Evolutionary conservation across 2,329 filamentous ascomycete species (phyloP).

Genomic region (Colletotrichum sp.): DNA sequence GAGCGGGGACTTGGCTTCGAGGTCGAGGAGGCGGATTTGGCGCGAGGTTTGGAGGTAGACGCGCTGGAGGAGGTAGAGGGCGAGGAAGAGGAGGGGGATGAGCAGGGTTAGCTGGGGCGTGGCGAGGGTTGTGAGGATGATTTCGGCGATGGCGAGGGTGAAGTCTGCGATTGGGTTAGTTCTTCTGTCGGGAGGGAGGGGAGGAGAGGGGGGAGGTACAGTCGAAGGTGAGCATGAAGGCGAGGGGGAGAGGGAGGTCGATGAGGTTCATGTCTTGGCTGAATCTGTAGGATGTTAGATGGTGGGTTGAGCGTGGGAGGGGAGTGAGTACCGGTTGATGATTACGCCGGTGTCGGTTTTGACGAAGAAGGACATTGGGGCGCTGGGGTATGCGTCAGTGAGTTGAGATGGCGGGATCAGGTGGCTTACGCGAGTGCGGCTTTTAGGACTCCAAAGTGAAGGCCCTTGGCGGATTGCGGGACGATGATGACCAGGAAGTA

Average conservation of each 20-base stretch:
- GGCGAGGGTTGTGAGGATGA: slow-evolving; percentile 48
- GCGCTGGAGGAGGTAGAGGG: slow-evolving; percentile 35
- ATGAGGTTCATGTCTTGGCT: slow-evolving; percentile 32
- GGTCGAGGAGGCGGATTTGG: slow-evolving; percentile 45
- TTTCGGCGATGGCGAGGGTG: slow-evolving; percentile 40
- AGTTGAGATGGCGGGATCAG: fast-evolving
- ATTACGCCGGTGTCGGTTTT: slow-evolving; percentile 26
- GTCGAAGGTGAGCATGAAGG: slow-evolving; percentile 27
- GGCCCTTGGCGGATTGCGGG: slow-evolving; percentile 12
- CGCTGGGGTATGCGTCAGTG: not conserved
- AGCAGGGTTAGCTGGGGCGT: slow-evolving; percentile 51
- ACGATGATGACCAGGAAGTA: slow-evolving; percentile 8
- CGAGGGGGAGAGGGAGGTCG: slow-evolving; percentile 26
- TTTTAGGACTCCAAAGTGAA: slow-evolving; percentile 7
- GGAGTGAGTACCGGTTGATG: slow-evolving; percentile 20
- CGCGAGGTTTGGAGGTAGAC: slow-evolving; percentile 48
- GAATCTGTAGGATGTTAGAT: slow-evolving; percentile 9
- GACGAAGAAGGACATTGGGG: slow-evolving; percentile 25
- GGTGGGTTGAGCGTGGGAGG: too few species aligned
- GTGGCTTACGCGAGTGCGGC: not conserved
- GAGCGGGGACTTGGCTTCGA: slow-evolving; percentile 47
- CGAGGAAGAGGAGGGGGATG: slow-evolving; percentile 37
- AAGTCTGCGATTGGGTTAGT: not conserved
- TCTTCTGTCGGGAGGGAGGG: too few species aligned
- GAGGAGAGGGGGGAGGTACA: not conserved